A percentile compares a stretch with the other conserved stretches of the same genome.
phyloP scores from a whole-genome alignment of 2,329 filamentous ascomycete genomes.

The Stagonosporopsis rhizophila region DNA sequence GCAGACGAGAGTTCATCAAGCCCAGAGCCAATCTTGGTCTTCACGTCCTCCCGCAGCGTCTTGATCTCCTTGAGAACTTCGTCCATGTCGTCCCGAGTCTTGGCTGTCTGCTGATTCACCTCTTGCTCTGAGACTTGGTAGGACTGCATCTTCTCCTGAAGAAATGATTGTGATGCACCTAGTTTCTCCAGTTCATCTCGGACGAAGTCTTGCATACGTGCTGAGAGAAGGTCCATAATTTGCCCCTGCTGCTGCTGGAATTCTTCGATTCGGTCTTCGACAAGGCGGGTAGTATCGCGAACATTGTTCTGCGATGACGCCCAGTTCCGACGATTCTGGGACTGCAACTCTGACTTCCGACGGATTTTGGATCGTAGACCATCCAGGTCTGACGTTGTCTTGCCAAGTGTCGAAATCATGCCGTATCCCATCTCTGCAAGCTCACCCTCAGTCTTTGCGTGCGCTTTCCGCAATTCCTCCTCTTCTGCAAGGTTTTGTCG shows the following conservation, averaged over 20 bases:
- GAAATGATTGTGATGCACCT: conserved; percentile 70
- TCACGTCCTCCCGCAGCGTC: conserved; percentile 85
- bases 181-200: conserved; percentile 75
- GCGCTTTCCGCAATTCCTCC: conserved; percentile 77
- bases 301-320: conserved; percentile 77
- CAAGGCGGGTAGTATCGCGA: conserved; percentile 74
- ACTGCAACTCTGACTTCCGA: conserved; percentile 83
- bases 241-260: conserved; percentile 77
- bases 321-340: conserved; percentile 81
- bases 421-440: conserved; percentile 76
- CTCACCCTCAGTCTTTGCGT: conserved; percentile 82
- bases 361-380: conserved; percentile 86
- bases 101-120: conserved; percentile 70
- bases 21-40: conserved; percentile 82
- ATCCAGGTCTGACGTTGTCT: conserved; percentile 80
- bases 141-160: conserved; percentile 71
- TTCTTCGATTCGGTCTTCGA: conserved; percentile 76
- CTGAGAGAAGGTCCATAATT: conserved; percentile 71
- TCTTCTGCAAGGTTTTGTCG: conserved; percentile 80
- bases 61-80: conserved; percentile 91
- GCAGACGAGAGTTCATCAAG: conserved; percentile 82
- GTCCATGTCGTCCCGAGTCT: conserved; percentile 86
- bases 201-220: conserved; percentile 79
- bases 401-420: conserved; percentile 78
- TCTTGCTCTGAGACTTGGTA: conserved; percentile 74